Evolutionary conservation across 495 filamentous ascomycete genomes (phyloP), one percentile per base, ranked within the genome.

Genomic region (Tuber umbilicatum): DNA sequence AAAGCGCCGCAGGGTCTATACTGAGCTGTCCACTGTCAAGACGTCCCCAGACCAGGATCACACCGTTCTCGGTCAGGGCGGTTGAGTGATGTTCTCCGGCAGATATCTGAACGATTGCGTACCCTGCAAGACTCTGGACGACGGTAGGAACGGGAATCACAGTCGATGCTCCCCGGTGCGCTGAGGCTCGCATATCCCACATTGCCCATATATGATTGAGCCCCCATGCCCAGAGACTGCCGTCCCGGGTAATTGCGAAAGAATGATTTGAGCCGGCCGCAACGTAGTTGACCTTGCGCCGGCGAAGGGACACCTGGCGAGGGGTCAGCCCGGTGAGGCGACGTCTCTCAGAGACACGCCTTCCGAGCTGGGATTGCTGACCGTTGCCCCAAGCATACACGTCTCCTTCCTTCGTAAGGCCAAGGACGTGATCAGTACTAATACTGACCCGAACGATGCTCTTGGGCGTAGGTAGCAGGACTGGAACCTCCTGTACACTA

Each of bases 181-280:
- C n/a, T n/a, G n/a, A n/a, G n/a, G n/a, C n/a, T n/a, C n/a, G n/a
- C n/a, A 85, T 71, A 93, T 86, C 68, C 92, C 95, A 16, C 90
- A 92, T 83, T 94, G 90, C 68, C 90, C 91, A 82, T 91, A 97
- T 82, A n/a, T 90, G 92, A 85, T 97, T 97, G 45, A 93, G 84
- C 10, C 94, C 94, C 93, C 94, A 97, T 35, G 89, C 86, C 83
- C 88, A 94, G 73, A 95, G 89, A 40, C 89, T 87, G 43, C 88
- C 90, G 55, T 90, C 87, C 41, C 3, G 9, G 41, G 41, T 42
- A 42, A 42, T 31, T 87, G 93, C 92, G 78, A 97, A 92, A 76
- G 86, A 88, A 84, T 93, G 90, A 83, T 91, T 90, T 27, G 87
- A 86, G 69, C 91, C 91, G 74, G 86, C 86, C 5, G 84, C 86